Evolutionary conservation across 2,329 filamentous ascomycete species (phyloP), one percentile per base, ranked within the genome.

Genomic region (Septoria linicola): DNA sequence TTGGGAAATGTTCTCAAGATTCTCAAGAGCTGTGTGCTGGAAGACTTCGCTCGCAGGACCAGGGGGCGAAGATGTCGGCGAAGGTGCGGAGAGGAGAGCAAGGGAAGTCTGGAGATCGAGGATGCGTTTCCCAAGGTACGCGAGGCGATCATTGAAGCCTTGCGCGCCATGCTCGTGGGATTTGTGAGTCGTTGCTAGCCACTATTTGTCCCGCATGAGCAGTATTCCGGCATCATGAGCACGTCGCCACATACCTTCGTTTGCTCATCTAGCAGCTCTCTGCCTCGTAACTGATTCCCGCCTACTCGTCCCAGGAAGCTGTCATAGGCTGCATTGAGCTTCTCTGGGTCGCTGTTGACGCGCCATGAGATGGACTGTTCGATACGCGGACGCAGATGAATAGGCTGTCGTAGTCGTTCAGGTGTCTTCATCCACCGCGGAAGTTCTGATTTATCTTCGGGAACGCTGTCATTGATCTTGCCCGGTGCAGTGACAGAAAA

Each of bases 131-230:
- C 84, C 92, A 47, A 95, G 76, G 66, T 88, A 90, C n/a, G 90
- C 88, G 70, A 99, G 76, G 57, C 89, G 82, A 66, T 96, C 92
- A 70, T 99, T 99, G 74, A 92, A 96, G 1, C 92, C 92, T 76
- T 91, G 85, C 66, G 89, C 80, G 45, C 91, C 93, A 67, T 97
- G 90, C 68, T 99, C 92, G 67, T 96, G 97, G 72, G 90, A 96
- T 81, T 97, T 97, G 72, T 97, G 93, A 59, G 93, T 99, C 49
- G 99, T 82, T 23, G 91, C 91, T 65, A 97, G 76, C 93, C 93
- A 99, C 75, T 68, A 51, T 46, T 14, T 23, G n/a, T n/a, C n/a
- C n/a, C n/a, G n/a, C n/a, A n/a, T n/a, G n/a, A n/a, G n/a, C n/a
- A n/a, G n/a, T n/a, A n/a, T n/a, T n/a, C n/a, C n/a, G n/a, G n/a